Base-by-base conservation (phyloP, 2,329 filamentous ascomycete species). In the Diplodia sapinea region DNA sequence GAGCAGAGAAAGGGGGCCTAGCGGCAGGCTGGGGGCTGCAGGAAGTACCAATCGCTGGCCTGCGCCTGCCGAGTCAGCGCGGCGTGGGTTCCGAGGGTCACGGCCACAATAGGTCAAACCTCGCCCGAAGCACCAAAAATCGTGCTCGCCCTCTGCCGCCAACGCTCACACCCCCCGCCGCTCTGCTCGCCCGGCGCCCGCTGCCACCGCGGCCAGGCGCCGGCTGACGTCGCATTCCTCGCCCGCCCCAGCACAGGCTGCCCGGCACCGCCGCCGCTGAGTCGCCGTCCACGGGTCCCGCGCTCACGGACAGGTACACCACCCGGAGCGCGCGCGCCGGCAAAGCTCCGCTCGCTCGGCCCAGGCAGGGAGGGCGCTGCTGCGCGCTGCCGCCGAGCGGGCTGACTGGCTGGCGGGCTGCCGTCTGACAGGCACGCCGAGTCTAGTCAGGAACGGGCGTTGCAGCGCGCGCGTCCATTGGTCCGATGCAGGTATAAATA, bases 1-100 rank as follows among this genome's bases (percentile, higher is more conserved):
- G 50, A 50, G 49, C 33, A 67, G 51, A 65, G 55, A 65, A 69
- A 66, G 59, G 65, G 68, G 69, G 64, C 67, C 69, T 68, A 64
- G 64, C 64, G 54, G 38, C 40, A 47, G 43, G 61, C 61, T 51
- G 61, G 43, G 43, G 43, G 43, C n/a, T 47, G 43, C 43, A 38
- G 54, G 52, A 33, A 38, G 20, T 23, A 36, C 54, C 54, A 23
- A 31, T 51, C 59, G 47, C 36, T 63, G 59, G 59, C 59, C 59
- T 47, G 38, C 59, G 59, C 59, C 57, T 31, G 38, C 59, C 59
- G 43, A 59, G 56, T 47, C 38, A 59, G 54, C 26, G 40, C 31
- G 36, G 55, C 59, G 57, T 38, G 43, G 56, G 56, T 59, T 59
- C 56, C 56, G 56, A 29, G 20, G 36, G 23, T 40, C 36, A 40